phyloP scores from a whole-genome alignment of 2,329 filamentous ascomycete genomes.

The Calonectria pseudoreteaudii region DNA sequence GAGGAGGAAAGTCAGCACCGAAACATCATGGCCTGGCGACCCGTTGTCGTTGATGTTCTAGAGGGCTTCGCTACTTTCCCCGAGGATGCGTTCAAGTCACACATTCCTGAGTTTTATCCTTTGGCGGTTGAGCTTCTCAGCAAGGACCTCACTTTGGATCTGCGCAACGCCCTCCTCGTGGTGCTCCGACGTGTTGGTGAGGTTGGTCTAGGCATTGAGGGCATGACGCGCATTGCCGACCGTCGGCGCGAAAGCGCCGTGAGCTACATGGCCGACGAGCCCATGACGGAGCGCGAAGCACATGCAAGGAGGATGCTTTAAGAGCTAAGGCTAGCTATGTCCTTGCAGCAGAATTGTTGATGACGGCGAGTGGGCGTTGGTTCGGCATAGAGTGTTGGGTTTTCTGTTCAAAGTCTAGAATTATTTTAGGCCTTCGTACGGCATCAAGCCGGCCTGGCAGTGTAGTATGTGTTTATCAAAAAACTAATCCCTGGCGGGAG shows the following conservation, averaged over 20 bases:
- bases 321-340: neutral
- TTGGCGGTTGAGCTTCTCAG: constrained; percentile 84
- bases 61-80: constrained; percentile 93
- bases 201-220: constrained; percentile 70
- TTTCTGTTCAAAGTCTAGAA: constrained; percentile 38
- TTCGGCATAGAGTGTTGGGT: constrained; percentile 47
- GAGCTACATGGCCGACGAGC: constrained; percentile 48
- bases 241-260: constrained; percentile 56
- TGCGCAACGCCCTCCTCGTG: constrained; percentile 81
- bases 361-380: constrained; percentile 40
- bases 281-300: constrained; percentile 46
- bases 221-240: constrained; percentile 53
- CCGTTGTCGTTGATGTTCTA: constrained; percentile 95
- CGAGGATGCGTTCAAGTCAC: constrained; percentile 79
- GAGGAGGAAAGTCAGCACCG: constrained; percentile 97
- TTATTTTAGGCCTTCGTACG: constrained; percentile 25
- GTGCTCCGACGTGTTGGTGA: constrained; percentile 88
- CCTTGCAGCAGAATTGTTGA: constrained; percentile 23
- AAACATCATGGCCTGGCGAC: constrained; percentile 97
- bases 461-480: constrained; percentile 35
- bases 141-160: constrained; percentile 83
- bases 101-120: constrained; percentile 88
- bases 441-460: constrained; percentile 27
- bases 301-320: constrained; percentile 52
- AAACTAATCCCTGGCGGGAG: constrained; percentile 29